Evolutionary conservation across 139 green algal genomes (phyloP).

Genomic region (Edaphochlamys debaryana): DNA sequence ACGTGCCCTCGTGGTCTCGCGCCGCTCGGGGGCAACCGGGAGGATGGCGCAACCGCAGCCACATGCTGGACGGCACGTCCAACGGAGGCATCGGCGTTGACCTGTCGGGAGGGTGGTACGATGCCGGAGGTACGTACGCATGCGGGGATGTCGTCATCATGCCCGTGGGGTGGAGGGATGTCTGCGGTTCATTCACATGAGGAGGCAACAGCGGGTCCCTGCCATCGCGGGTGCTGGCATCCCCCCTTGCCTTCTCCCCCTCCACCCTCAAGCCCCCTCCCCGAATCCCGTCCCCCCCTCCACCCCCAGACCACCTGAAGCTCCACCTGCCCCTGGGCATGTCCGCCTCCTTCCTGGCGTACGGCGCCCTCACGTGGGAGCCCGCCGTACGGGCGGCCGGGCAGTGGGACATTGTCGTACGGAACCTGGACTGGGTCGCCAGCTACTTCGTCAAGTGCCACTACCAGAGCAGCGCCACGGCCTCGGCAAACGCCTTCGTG

Average conservation of each 20-base stretch:
- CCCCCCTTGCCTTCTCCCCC: no score
- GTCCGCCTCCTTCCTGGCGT: slow-evolving; percentile 15
- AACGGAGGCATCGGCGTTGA: not conserved
- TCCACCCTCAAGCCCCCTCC: not conserved
- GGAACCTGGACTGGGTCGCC: slow-evolving; percentile 27
- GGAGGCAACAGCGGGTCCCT: no score
- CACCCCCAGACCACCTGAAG: slow-evolving; percentile 30
- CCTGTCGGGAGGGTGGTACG: slow-evolving; percentile 23
- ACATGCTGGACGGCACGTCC: not conserved
- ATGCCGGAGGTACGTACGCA: no score
- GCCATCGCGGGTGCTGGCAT: no score
- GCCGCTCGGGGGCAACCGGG: not conserved
- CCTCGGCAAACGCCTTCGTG: slow-evolving; percentile 23
- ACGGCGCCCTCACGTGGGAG: slow-evolving; percentile 22
- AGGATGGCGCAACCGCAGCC: slow-evolving; percentile 21
- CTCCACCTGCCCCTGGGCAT: slow-evolving; percentile 36
- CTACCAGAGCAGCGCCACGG: slow-evolving; percentile 9
- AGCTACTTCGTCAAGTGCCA: slow-evolving; percentile 32
- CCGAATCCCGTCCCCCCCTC: not conserved
- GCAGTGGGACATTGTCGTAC: slow-evolving; percentile 21
- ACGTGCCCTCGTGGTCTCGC: slow-evolving; percentile 17
- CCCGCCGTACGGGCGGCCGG: slow-evolving; percentile 11
- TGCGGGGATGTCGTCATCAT: no score
- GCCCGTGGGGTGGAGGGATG: no score
- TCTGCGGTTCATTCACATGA: no score